These are phyloP conservation scores for Begonia fuchsioides DNA, from an alignment of 306 rosid genomes.

Conservation along the genomic window DNA sequence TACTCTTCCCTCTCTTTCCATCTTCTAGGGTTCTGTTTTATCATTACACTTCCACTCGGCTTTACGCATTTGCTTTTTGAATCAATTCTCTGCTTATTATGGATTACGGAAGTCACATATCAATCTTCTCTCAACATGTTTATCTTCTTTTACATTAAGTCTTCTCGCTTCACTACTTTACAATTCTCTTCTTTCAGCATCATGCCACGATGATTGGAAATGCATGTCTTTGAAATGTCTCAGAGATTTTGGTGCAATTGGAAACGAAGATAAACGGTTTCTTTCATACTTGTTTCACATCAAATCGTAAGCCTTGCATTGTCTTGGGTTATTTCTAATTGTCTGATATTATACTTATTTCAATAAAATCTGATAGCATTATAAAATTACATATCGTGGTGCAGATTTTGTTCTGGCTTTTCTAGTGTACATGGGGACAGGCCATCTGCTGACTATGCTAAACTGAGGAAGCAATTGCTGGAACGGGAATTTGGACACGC, in stretches of 20 bases:
- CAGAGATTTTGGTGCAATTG: constrained; percentile 15
- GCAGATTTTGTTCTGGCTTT: constrained; percentile 71
- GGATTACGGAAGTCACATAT: too few relatives aligned
- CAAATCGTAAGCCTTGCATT: constrained; percentile 34
- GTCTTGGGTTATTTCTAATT: too few relatives aligned
- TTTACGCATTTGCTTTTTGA: constrained; percentile 1
- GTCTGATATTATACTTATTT: too few relatives aligned
- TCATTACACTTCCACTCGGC: not conserved
- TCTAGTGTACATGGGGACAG: constrained; percentile 85
- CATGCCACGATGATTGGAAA: constrained; percentile 24
- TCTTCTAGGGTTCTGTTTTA: not conserved
- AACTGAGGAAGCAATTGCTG: constrained; percentile 67
- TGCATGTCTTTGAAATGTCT: constrained; percentile 29
- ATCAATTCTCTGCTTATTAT: too few relatives aligned
- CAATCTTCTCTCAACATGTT: too few relatives aligned
- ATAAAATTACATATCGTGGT: constrained; percentile 12
- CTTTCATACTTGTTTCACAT: constrained; percentile 29
- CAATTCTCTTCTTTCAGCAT: constrained; percentile 26
- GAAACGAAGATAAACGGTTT: constrained; percentile 20
- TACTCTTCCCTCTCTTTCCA: not conserved
- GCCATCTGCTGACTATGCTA: constrained; percentile 88
- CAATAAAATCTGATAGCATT: not conserved
- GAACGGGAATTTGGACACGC: constrained; percentile 70
- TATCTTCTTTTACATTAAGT: too few relatives aligned
- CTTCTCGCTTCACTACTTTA: constrained; percentile 1